Evolutionary conservation across 352 stramenopile species (phyloP), one percentile per base, ranked within the genome.

Genomic region (Lagenidium sp.): DNA sequence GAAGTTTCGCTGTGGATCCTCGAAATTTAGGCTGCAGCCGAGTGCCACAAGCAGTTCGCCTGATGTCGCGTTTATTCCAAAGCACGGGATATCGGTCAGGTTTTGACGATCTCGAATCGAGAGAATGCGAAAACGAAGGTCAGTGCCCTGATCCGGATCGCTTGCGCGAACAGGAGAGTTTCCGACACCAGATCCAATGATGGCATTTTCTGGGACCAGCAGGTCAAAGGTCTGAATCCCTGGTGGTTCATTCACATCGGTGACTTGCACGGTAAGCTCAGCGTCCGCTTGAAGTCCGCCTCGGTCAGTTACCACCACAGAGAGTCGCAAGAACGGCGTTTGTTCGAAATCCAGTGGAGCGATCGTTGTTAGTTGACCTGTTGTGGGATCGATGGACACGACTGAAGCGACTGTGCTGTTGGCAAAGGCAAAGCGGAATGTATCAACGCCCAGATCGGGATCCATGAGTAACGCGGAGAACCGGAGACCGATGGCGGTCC

Each of bases 291-390:
- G 16, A 0, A 65, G 34, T 12, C 57, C 47, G 15, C 57, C 52
- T 10, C 49, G 51, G 37, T 83, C 70, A 3, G 39, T 66, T 10
- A 68, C 67, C 28, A 36, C 20, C 0, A 76, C 51, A 3, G 42
- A 29, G 8, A 83, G 35, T 6, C 25, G 35, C 13, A 57, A 39
- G 13, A 49, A 10, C 11, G 26, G 12, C 4, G 12, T 21, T 3
- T 11, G 47, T 29, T 62, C 53, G 15, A 30, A 62, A 24, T 62
- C 53, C 12, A 62, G 42, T 4, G 24, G 4, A 2, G 31, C 31
- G 6, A 13, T 6, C 15, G 57, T 19, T 2, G 1, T 19, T 0
- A 65, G 3, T 36, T 58, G 46, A 3, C 57, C 57, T 4, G 51
- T 49, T 4, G 5, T 25, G 5, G 38, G 8, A 20, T 61, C 28